A percentile compares a stretch with the other conserved stretches of the same genome.
phyloP scores from a whole-genome alignment of 2,329 filamentous ascomycete genomes.

The Calycina herbarum region DNA sequence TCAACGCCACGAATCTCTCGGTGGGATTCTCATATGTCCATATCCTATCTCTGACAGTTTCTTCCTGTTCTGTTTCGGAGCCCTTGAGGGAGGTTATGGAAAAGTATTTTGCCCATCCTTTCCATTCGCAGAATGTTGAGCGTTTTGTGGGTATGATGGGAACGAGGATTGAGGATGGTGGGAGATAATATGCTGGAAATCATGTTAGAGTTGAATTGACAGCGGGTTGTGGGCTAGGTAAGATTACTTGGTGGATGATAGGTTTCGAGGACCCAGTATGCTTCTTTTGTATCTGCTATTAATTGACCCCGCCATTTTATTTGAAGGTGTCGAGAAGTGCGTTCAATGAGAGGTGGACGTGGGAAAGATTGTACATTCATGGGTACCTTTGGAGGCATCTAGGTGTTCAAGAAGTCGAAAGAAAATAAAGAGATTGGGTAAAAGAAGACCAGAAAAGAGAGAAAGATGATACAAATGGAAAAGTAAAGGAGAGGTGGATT shows the following conservation, averaged over 20 bases:
- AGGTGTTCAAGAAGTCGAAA: not conserved
- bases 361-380: constrained; percentile 60
- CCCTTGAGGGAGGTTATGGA: constrained; percentile 40
- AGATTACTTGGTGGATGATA: constrained; percentile 61
- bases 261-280: constrained; percentile 32
- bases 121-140: constrained; percentile 59
- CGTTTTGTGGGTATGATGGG: constrained; percentile 47
- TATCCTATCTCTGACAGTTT: constrained; percentile 50
- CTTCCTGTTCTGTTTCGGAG: constrained; percentile 13
- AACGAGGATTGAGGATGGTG: constrained; percentile 49
- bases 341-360: constrained; percentile 57
- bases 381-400: constrained; percentile 44
- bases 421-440: not conserved
- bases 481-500: not conserved
- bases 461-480: constrained; percentile 6
- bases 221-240: not conserved
- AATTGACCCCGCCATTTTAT: constrained; percentile 55
- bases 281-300: constrained; percentile 55
- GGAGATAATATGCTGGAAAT: constrained; percentile 57
- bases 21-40: constrained; percentile 61
- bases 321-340: constrained; percentile 52
- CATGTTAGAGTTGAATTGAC: constrained; percentile 10
- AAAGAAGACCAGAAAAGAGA: constrained; percentile 6
- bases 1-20: constrained; percentile 51
- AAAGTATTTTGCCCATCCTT: constrained; percentile 60